Conservation (phyloP, 768 basidiomycete genomes). For the Collybia sp. region DNA sequence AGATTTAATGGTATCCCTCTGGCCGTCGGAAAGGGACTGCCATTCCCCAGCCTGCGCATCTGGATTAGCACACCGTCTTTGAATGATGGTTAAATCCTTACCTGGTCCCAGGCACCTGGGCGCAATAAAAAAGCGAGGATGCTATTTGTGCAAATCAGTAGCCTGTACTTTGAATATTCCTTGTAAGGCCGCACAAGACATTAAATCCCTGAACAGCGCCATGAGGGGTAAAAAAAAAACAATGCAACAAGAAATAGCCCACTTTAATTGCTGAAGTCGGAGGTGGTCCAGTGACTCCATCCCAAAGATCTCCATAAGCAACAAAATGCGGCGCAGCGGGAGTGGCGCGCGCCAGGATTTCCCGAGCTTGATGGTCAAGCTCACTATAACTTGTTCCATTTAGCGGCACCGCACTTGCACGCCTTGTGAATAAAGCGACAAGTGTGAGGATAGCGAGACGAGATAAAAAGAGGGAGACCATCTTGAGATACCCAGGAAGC, state of each 20-base stretch:
- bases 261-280: slow-evolving; percentile 38
- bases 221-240: neutral
- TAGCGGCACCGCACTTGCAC: slow-evolving; percentile 9
- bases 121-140: slow-evolving; percentile 50
- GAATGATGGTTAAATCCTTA: slow-evolving; percentile 6
- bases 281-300: slow-evolving; percentile 46
- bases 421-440: slow-evolving; percentile 11
- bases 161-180: neutral
- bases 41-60: slow-evolving; percentile 42
- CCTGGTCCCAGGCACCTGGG: slow-evolving; percentile 55
- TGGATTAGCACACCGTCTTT: neutral
- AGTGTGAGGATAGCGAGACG: slow-evolving; percentile 9
- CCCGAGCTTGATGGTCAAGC: slow-evolving; percentile 23
- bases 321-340: slow-evolving; percentile 50
- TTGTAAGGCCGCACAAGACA: slow-evolving; percentile 37
- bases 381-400: slow-evolving; percentile 16
- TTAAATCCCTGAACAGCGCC: slow-evolving; percentile 42
- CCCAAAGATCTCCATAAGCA: slow-evolving; percentile 37
- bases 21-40: slow-evolving; percentile 36
- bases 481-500: slow-evolving; percentile 1
- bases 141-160: slow-evolving; percentile 15
- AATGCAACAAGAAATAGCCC: slow-evolving; percentile 3
- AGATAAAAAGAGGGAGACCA: slow-evolving; percentile 10
- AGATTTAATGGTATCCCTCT: slow-evolving; percentile 47
- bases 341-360: slow-evolving; percentile 30